Evolutionary conservation across 2,329 filamentous ascomycete genomes (phyloP).

Genomic region (Diplodia seriata): DNA sequence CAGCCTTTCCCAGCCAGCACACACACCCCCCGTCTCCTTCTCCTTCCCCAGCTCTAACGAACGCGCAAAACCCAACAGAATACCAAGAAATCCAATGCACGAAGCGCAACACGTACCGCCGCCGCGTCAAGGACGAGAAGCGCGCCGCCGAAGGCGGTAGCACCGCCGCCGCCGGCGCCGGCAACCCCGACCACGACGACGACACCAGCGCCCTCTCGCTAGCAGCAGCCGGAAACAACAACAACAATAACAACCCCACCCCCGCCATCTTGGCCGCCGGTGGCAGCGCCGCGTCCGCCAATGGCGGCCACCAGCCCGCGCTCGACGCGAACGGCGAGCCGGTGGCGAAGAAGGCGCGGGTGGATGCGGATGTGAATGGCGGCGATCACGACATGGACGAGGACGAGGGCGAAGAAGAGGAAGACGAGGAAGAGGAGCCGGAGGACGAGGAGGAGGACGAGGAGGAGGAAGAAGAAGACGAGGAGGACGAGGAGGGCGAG

Average conservation of each 20-base stretch:
- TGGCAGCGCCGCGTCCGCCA: not conserved
- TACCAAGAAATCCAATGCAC: slow-evolving; percentile 76
- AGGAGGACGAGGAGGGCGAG: slow-evolving; percentile 62
- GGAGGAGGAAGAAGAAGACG: slow-evolving; percentile 59
- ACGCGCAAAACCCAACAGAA: slow-evolving; percentile 54
- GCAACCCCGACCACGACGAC: not conserved
- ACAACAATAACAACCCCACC: not conserved
- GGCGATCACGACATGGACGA: slow-evolving; percentile 43
- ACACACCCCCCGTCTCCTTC: no score
- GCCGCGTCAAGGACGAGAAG: slow-evolving; percentile 72
- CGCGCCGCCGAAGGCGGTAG: slow-evolving; percentile 37
- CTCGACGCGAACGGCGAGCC: slow-evolving; percentile 27
- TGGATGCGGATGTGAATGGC: not conserved
- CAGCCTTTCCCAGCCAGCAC: no score
- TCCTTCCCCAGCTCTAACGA: not conserved
- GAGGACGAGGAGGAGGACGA: slow-evolving; percentile 56
- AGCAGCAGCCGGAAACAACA: not conserved
- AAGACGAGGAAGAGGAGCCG: slow-evolving; percentile 55
- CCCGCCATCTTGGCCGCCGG: no score
- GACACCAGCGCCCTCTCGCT: not conserved
- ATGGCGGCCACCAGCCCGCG: no score
- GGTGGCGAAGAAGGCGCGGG: slow-evolving; percentile 34
- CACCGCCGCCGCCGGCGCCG: slow-evolving; percentile 32
- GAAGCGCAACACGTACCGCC: slow-evolving; percentile 75
- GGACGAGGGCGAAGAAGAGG: slow-evolving; percentile 49